phyloP scores from a whole-genome alignment of 768 basidiomycete species.

The Rhizopogon vinicolor region DNA sequence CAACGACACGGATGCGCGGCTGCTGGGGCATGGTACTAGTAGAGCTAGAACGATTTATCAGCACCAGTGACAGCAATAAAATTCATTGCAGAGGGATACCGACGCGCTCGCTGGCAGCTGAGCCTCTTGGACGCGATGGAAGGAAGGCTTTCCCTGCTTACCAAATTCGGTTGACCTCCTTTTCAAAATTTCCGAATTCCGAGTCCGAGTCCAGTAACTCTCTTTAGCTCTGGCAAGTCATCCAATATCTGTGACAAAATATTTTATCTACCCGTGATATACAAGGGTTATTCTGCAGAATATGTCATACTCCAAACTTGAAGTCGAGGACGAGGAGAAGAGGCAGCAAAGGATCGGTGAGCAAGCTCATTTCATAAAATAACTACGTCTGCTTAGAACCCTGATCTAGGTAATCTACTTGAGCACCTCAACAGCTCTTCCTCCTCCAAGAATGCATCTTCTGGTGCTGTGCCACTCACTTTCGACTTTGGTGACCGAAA shows the following conservation, averaged over 20 bases:
- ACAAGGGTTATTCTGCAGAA: neutral
- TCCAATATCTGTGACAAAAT: neutral
- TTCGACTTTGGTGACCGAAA: slow-evolving; percentile 36
- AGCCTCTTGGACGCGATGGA: slow-evolving; percentile 3
- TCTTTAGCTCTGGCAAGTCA: neutral
- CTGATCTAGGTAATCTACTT: slow-evolving; percentile 33
- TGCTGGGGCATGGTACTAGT: slow-evolving; percentile 15
- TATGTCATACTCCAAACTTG: slow-evolving; percentile 25
- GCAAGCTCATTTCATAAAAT: slow-evolving; percentile 12
- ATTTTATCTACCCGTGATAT: neutral
- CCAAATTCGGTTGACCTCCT: slow-evolving; percentile 1
- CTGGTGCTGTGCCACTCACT: slow-evolving; percentile 3
- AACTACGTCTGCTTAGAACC: neutral
- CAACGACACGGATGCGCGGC: slow-evolving; percentile 61
- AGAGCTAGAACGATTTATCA: neutral
- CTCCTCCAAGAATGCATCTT: slow-evolving; percentile 9
- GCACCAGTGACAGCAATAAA: neutral
- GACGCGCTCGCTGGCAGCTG: neutral
- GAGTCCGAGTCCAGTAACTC: neutral
- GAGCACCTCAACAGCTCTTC: slow-evolving; percentile 32
- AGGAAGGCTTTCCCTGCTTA: neutral
- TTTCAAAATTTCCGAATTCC: neutral
- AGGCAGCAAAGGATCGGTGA: slow-evolving; percentile 39
- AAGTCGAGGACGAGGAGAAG: slow-evolving; percentile 44
- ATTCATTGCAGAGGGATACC: neutral